These are phyloP conservation scores for Zygosaccharomyces bailii DNA, from an alignment of 805 yeast genomes.

Conservation along the genomic window DNA sequence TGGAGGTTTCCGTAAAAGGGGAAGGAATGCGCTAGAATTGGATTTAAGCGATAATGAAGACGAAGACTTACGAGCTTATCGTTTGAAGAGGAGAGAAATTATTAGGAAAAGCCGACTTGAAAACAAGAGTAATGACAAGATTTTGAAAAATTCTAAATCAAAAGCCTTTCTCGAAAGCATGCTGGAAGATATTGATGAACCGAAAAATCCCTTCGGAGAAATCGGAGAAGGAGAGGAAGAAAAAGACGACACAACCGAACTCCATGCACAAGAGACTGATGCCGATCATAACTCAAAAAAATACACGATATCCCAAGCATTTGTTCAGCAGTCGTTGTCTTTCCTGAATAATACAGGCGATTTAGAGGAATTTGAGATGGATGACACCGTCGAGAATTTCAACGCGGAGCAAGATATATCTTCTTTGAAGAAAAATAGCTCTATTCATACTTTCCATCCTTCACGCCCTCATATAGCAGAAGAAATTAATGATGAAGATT, in stretches of 20 bases:
- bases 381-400: conserved; percentile 4
- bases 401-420: conserved; percentile 40
- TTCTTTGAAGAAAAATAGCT: conserved; percentile 44
- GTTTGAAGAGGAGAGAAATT: conserved; percentile 43
- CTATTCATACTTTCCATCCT: conserved; percentile 35
- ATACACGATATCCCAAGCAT: conserved; percentile 47
- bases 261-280: conserved; percentile 27
- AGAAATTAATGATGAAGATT: conserved; percentile 4
- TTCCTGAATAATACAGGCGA: conserved; percentile 42
- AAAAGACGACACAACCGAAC: conserved; percentile 28
- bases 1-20: conserved; percentile 63
- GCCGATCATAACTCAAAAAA: conserved; percentile 38
- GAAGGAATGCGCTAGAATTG: conserved; percentile 51
- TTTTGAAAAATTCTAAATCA: conserved; percentile 51
- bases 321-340: conserved; percentile 54
- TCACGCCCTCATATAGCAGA: conserved; percentile 15
- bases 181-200: conserved; percentile 44
- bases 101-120: conserved; percentile 50
- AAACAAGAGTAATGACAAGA: conserved; percentile 40
- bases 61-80: conserved; percentile 41
- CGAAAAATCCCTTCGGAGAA: conserved; percentile 34
- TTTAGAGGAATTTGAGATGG: conserved; percentile 35
- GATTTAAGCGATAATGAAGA: conserved; percentile 78
- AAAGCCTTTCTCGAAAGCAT: conserved; percentile 66
- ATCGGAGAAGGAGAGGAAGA: conserved; percentile 27